Evolutionary conservation across 805 yeast genomes (phyloP), one percentile per base, ranked within the genome.

Genomic region (Candida golubevii): DNA sequence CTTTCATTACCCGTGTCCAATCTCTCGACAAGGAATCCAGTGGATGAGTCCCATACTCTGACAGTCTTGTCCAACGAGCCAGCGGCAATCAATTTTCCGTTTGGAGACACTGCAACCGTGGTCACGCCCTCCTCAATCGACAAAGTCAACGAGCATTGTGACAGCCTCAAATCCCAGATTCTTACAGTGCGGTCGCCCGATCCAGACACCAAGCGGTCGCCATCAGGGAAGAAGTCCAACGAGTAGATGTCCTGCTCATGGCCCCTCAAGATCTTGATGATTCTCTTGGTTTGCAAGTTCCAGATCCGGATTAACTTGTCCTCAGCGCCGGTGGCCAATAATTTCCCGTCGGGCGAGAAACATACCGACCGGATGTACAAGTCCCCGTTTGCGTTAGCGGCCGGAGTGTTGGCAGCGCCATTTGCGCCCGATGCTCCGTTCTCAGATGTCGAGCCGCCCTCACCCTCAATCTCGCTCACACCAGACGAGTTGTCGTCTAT

Each of bases 191-290:
- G 80, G 69, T 91, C 99, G 46, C 99, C 99, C 12, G 95, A 84
- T 33, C 99, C 99, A 14, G 95, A 85, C 27, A 91, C 97, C 56
- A 91, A 78, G 63, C 89, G 85, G 54, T 89, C 79, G 41, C 99
- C 98, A 58, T 88, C 89, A 39, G 96, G 91, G 78, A 91, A 87
- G 66, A 87, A 93, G 68, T 88, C 97, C 55, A 91, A 75, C 10
- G 97, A 90, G 69, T 91, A 93, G 55, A 91, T 90, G 69, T 91
- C 99, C 72, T 93, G 99, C 66, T 90, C 97, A 63, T 91, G 98
- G 41, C 99, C 99, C 51, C 83, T 77, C 62, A 91, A 75, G 55
- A 87, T 84, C 68, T 86, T 85, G 53, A 89, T 86, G 58, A 90
- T 86, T 59, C 90, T 81, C 65, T 85, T 78, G 27, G 91, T 81